Evolutionary conservation across 352 stramenopile species (phyloP), one percentile per base, ranked within the genome.

Genomic region (Phytopythium chamaehyphon): DNA sequence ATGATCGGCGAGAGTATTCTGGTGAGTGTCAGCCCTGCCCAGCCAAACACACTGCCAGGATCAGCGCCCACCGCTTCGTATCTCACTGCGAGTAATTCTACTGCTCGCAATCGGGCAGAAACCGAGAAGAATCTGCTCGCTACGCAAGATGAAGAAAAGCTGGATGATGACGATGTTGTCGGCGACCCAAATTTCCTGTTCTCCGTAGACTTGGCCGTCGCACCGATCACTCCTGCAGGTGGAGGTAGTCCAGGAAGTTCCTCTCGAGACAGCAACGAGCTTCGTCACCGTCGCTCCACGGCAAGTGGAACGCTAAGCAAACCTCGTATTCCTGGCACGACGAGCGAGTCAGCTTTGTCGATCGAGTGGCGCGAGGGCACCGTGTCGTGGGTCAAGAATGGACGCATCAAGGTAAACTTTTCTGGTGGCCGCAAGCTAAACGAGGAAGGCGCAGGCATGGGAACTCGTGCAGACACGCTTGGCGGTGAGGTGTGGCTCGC

Each of bases 371-470:
- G 74, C 14, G 68, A 86, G 55, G 74, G 71, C 40, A 82, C 67
- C 1, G 71, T 86, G 24, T 61, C 71, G 37, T 83, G 74, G 74
- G 70, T 86, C 43, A 73, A 71, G 47, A 75, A 76, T 36, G 69
- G 71, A 3, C 66, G 70, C 39, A 58, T 86, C 38, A 83, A 83
- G 52, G 71, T 86, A 48, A 80, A 81, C 38, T 85, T 83, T 42
- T 69, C 63, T 21, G 61, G 58, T 24, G 67, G 67, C 0, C 66
- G 70, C 11, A 65, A 80, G 51, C 63, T 80, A 26, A 61, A 55
- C 31, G 60, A 53, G 10, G 54, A 44, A 18, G 48, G 53, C 18
- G 36, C 16, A 15, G 40, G n/a, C 12, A 9, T 19, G 7, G 37
- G 51, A 9, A 26, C 22, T 8, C 46, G n/a, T 1, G 40, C 60